These are phyloP conservation scores for Lizonia empirigonia DNA, from an alignment of 2,329 filamentous ascomycete genomes.

Conservation along the genomic window DNA sequence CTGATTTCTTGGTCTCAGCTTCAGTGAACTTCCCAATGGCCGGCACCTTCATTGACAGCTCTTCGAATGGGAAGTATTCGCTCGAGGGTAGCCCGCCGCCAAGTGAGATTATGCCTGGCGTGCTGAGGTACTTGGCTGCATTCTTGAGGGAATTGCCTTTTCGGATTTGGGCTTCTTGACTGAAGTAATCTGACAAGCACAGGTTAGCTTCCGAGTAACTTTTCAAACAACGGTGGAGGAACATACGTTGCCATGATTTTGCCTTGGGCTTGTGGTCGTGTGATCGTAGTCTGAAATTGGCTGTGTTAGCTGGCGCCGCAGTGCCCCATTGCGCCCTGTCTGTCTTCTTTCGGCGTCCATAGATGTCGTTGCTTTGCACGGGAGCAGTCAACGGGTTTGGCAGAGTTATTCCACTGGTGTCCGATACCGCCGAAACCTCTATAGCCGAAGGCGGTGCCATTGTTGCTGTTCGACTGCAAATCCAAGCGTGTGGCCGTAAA, in stretches of 20 bases:
- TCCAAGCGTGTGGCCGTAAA: not conserved
- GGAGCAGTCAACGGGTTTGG: slow-evolving; percentile 60
- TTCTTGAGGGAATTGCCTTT: slow-evolving; percentile 72
- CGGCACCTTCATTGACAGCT: slow-evolving; percentile 76
- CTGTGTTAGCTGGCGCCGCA: slow-evolving; percentile 77
- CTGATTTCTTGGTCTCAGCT: slow-evolving; percentile 65
- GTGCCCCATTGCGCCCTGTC: slow-evolving; percentile 74
- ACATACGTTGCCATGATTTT: slow-evolving; percentile 83
- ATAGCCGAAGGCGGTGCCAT: slow-evolving; percentile 48
- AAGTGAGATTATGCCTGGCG: slow-evolving; percentile 84
- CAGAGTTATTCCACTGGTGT: slow-evolving; percentile 54
- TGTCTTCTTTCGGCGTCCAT: slow-evolving; percentile 70
- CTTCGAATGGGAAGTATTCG: slow-evolving; percentile 90
- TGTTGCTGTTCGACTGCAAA: not conserved
- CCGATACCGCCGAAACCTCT: slow-evolving; percentile 53
- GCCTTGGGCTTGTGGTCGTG: slow-evolving; percentile 72
- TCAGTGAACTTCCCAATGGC: slow-evolving; percentile 72
- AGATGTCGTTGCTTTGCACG: slow-evolving; percentile 65
- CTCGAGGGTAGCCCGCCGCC: slow-evolving; percentile 89
- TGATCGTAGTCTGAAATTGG: slow-evolving; percentile 76
- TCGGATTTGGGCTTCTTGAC: slow-evolving; percentile 60
- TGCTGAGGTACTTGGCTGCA: slow-evolving; percentile 79
- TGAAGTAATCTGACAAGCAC: slow-evolving; percentile 48
- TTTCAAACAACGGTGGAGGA: not conserved
- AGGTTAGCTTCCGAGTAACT: not conserved